A percentile compares a stretch with the other conserved stretches of the same genome.
Conservation (phyloP, 805 yeast species). For the Millerozyma acaciae region DNA sequence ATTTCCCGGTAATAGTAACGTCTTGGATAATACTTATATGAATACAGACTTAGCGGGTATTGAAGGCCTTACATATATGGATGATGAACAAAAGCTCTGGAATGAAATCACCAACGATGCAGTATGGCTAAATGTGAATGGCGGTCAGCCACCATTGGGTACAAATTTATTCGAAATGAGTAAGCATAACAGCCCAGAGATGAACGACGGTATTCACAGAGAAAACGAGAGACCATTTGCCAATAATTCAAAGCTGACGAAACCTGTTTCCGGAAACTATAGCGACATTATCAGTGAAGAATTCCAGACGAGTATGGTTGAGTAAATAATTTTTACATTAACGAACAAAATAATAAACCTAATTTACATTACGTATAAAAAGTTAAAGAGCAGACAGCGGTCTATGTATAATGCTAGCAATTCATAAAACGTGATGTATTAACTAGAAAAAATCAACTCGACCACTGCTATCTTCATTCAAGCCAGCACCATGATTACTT, state of each 20-base stretch:
- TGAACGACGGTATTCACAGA: conserved; percentile 1
- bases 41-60: conserved; percentile 38
- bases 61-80: conserved; percentile 39
- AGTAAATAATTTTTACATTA: conserved; percentile 3
- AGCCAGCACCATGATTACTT: conserved; percentile 2
- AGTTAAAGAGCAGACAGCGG: background rate
- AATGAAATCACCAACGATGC: conserved; percentile 75
- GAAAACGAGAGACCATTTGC: background rate
- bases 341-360: too few species aligned
- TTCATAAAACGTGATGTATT: conserved; percentile 6
- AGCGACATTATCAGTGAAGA: conserved; percentile 37
- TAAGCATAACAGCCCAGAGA: too few species aligned
- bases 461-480: conserved; percentile 8
- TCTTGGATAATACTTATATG: conserved; percentile 17
- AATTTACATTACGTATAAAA: too few species aligned
- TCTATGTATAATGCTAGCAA: background rate
- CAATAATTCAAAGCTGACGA: background rate
- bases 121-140: conserved; percentile 54
- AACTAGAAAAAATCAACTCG: conserved; percentile 28
- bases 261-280: conserved; percentile 24
- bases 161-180: background rate
- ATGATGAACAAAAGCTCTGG: conserved; percentile 58
- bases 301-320: conserved; percentile 26
- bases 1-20: too few species aligned
- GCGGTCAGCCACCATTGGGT: conserved; percentile 17